A percentile compares a stretch with the other conserved stretches of the same genome.
Evolutionary conservation across 345 rosid genomes (phyloP).

Genomic region (Nasturtium officinale): DNA sequence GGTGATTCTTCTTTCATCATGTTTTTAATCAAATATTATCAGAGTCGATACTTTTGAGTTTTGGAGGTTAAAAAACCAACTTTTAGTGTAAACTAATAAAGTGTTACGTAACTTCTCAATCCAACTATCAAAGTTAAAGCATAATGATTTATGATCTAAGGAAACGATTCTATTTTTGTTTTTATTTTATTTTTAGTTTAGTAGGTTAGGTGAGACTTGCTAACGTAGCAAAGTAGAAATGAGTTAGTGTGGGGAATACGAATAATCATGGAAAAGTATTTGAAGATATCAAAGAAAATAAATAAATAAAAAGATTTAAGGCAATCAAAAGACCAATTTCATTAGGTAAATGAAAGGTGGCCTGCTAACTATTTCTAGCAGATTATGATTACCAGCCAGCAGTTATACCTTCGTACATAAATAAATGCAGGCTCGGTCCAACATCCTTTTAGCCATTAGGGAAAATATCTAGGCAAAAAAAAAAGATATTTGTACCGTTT

Average conservation of each 20-base stretch:
- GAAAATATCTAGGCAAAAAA: too few relatives aligned
- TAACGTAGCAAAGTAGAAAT: conserved; percentile 30
- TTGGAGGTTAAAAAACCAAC: not conserved
- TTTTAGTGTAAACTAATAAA: not conserved
- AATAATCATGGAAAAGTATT: conserved; percentile 15
- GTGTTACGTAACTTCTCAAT: conserved; percentile 14
- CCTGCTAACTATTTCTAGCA: conserved; percentile 22
- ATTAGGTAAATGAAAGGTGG: conserved; percentile 31
- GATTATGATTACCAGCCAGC: too few relatives aligned
- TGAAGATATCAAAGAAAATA: not conserved
- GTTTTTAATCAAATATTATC: not conserved
- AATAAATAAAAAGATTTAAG: not conserved
- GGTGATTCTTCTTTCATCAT: too few relatives aligned
- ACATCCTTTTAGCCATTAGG: too few relatives aligned
- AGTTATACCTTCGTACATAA: not conserved
- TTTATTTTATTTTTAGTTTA: not conserved
- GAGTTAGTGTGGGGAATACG: conserved; percentile 34
- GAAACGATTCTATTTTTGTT: not conserved
- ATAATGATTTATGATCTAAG: not conserved
- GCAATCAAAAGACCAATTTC: not conserved
- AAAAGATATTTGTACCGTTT: too few relatives aligned
- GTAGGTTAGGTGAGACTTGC: conserved; percentile 31
- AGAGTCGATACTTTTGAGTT: conserved; percentile 25
- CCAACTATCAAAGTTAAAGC: not conserved
- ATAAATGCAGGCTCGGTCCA: not conserved